Conservation (phyloP, 345 rosid genomes). For the Anacardium occidentale region DNA sequence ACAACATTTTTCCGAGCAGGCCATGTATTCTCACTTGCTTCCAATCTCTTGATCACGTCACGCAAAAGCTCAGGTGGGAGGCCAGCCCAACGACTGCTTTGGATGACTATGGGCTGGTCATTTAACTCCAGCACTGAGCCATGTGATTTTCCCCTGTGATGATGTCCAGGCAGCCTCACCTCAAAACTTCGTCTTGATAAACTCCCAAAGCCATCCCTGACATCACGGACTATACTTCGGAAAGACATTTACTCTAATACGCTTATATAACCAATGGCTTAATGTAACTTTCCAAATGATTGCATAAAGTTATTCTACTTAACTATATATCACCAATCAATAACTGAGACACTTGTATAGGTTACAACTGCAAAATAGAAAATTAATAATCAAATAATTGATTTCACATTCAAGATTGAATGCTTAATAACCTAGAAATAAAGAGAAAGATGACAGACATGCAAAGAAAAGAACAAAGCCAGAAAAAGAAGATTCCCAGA, state of each 20-base stretch:
- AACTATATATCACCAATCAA: constrained; percentile 9
- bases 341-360: background rate
- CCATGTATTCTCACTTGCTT: constrained; percentile 83
- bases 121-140: constrained; percentile 68
- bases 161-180: constrained; percentile 65
- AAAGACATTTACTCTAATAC: constrained; percentile 62
- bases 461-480: constrained; percentile 35
- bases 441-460: constrained; percentile 28
- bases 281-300: constrained; percentile 6
- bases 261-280: background rate
- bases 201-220: constrained; percentile 91
- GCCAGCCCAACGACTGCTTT: constrained; percentile 78
- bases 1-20: constrained; percentile 88
- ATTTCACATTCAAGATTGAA: constrained; percentile 28
- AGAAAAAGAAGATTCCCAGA: constrained; percentile 61
- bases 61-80: constrained; percentile 86
- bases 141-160: constrained; percentile 67
- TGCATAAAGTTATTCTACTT: constrained; percentile 13
- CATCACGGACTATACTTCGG: constrained; percentile 84
- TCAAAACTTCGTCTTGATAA: constrained; percentile 86
- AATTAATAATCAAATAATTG: background rate
- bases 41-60: constrained; percentile 87
- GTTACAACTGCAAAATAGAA: constrained; percentile 27
- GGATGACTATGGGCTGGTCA: constrained; percentile 54
- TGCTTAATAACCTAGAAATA: constrained; percentile 45